Evolutionary conservation across 2,329 filamentous ascomycete genomes (phyloP).

Genomic region (Aspergillus ibericus): DNA sequence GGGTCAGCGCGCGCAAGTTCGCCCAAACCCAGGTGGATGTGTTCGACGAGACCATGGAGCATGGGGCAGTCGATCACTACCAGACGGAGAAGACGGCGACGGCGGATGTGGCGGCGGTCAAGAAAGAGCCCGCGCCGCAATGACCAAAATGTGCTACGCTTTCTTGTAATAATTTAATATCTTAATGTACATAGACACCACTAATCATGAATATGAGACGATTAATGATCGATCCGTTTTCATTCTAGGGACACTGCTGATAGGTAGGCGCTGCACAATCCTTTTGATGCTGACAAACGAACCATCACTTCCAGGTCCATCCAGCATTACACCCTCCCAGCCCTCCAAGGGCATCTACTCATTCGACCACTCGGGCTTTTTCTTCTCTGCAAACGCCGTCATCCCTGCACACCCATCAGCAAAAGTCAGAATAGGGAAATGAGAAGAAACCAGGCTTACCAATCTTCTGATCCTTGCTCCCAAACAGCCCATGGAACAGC

Average conservation of each 20-base stretch:
- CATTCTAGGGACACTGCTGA: not conserved
- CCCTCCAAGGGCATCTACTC: slow-evolving; percentile 53
- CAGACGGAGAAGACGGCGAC: slow-evolving; percentile 49
- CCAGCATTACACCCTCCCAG: not conserved
- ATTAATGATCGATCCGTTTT: slow-evolving; percentile 10
- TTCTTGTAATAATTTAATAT: slow-evolving; percentile 8
- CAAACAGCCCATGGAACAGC: slow-evolving; percentile 90
- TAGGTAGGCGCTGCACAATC: not conserved
- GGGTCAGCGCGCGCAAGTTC: slow-evolving; percentile 72
- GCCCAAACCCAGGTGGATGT: slow-evolving; percentile 58
- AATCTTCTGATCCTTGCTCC: slow-evolving; percentile 94
- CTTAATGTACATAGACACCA: slow-evolving; percentile 21
- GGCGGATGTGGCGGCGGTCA: slow-evolving; percentile 55
- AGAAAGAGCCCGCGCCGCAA: slow-evolving; percentile 38
- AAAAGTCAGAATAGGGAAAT: not conserved
- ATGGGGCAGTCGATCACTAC: slow-evolving; percentile 30
- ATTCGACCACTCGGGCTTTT: slow-evolving; percentile 86
- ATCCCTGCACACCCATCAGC: slow-evolving; percentile 53
- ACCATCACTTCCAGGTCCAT: too few species aligned
- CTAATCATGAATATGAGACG: slow-evolving; percentile 20
- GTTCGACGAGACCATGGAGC: slow-evolving; percentile 46
- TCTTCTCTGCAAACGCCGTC: slow-evolving; percentile 93
- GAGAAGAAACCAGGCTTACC: slow-evolving; percentile 52
- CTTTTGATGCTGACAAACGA: too few species aligned
- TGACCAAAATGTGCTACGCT: not conserved